Evolutionary conservation across 2,329 filamentous ascomycete species (phyloP), one percentile per base, ranked within the genome.

Genomic region (Lachnellula subtilissima): DNA sequence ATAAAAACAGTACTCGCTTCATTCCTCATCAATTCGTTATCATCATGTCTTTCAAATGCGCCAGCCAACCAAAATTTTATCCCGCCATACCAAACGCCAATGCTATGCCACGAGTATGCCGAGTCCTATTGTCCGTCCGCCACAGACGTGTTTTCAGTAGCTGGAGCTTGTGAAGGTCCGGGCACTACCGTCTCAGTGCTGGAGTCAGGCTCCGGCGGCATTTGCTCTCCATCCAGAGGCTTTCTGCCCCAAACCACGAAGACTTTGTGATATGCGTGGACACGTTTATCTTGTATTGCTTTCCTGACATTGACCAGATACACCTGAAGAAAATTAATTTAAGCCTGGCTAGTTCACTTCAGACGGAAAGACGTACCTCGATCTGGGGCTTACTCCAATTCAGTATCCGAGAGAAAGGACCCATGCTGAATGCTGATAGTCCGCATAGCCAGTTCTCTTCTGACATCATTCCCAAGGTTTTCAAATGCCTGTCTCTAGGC

Each of bases 401-500:
- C 19, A 69, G 50, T 3, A 61, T 51, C 15, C 67, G 53, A 12
- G 61, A 63, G 52, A 70, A 67, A 4, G 54, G 56, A 1, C 55
- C 66, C 61, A 68, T 57, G n/a, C 59, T 66, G 17, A 69, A 64
- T 2, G 43, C 67, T 3, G 50, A 52, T 28, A 69, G 50, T 2
- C 65, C 66, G 4, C 55, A 49, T 3, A 66, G 52, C 58, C 59
- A 64, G 43, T 70, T 70, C 11, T 61, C 58, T 36, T 65, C 67
- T 15, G 56, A 61, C 64, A 64, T 62, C 39, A 57, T 55, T 1
- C 66, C 66, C 19, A 67, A 28, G 1, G 51, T 50, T 46, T 66
- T 65, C 52, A 65, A 36, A 28, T 65, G 60, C 25, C 52, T 55
- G 37, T 68, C 69, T 60, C 75, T 76, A 0, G 81, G 72, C 82